Conservation (phyloP, 495 filamentous ascomycete genomes). For the Pyrenula aspistea region DNA sequence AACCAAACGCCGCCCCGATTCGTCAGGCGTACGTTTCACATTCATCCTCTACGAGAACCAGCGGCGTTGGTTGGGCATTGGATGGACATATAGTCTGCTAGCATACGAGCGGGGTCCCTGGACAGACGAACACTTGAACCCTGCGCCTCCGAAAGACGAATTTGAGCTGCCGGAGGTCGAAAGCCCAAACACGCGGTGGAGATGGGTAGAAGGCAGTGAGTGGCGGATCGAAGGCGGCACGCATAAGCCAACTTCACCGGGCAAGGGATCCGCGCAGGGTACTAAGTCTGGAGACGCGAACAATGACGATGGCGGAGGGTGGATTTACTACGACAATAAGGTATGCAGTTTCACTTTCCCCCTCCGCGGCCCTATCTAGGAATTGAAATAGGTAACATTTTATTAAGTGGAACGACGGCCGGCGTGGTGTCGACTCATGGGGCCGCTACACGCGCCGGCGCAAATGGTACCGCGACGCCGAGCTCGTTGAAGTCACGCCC, state of each 20-base stretch:
- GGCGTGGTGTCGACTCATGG: slow-evolving; percentile 84
- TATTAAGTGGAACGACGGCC: slow-evolving; percentile 77
- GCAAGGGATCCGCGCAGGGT: slow-evolving; percentile 20
- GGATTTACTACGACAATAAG: slow-evolving; percentile 99
- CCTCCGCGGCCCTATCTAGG: not conserved
- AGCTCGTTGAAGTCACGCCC: slow-evolving; percentile 66
- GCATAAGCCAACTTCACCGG: slow-evolving; percentile 17
- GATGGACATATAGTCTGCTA: slow-evolving; percentile 86
- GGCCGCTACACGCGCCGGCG: slow-evolving; percentile 84
- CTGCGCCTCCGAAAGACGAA: slow-evolving; percentile 61
- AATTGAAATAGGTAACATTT: not conserved
- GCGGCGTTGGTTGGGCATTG: slow-evolving; percentile 84
- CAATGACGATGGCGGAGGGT: slow-evolving; percentile 56
- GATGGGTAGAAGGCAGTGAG: slow-evolving; percentile 71
- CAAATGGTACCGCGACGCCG: slow-evolving; percentile 94
- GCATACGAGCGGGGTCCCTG: slow-evolving; percentile 79
- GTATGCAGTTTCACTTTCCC: slow-evolving; percentile 27
- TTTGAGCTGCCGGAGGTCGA: slow-evolving; percentile 85
- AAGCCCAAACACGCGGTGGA: slow-evolving; percentile 70
- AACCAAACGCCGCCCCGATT: slow-evolving; percentile 39
- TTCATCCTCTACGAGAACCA: slow-evolving; percentile 97
- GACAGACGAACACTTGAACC: slow-evolving; percentile 91
- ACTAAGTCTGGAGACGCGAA: slow-evolving; percentile 21
- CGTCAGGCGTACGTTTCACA: slow-evolving; percentile 79
- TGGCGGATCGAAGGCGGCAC: slow-evolving; percentile 80